Evolutionary conservation across 2,329 filamentous ascomycete genomes (phyloP).

Genomic region (Tolypocladium album): DNA sequence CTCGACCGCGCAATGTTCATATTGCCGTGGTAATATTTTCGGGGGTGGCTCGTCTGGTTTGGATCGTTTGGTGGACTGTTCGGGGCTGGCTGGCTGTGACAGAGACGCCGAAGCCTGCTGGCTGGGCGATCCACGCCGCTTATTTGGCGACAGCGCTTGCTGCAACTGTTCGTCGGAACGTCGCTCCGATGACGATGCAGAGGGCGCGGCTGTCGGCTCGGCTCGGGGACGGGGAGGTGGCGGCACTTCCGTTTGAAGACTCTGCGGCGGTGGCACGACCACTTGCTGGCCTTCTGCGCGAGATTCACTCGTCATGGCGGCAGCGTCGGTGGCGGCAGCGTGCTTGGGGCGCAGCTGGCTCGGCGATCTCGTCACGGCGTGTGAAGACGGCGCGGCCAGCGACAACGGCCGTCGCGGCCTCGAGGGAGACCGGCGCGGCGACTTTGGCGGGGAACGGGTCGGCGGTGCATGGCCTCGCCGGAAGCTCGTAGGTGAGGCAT

Average conservation of each 20-base stretch:
- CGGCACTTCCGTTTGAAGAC: neutral
- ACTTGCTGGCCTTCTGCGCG: neutral
- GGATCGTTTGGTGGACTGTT: conserved; percentile 34
- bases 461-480: conserved; percentile 17
- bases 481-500: conserved; percentile 39
- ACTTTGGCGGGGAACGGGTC: conserved; percentile 12
- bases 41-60: conserved; percentile 38
- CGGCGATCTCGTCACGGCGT: conserved; percentile 7
- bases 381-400: conserved; percentile 9
- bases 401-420: conserved; percentile 15
- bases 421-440: conserved; percentile 14
- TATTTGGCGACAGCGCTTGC: conserved; percentile 17
- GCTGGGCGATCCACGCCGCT: conserved; percentile 18
- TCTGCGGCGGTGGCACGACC: neutral
- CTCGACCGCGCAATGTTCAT: conserved; percentile 72
- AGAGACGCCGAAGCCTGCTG: neutral
- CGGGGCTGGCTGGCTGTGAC: neutral
- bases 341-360: conserved; percentile 10
- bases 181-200: neutral
- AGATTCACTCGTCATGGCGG: neutral
- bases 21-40: conserved; percentile 57
- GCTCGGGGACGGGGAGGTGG: neutral
- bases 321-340: no score
- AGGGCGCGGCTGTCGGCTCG: neutral
- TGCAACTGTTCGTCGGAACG: neutral